Evolutionary conservation across 2,329 filamentous ascomycete genomes (phyloP), one percentile per base, ranked within the genome.

Genomic region (Chaetothyriales sp.): DNA sequence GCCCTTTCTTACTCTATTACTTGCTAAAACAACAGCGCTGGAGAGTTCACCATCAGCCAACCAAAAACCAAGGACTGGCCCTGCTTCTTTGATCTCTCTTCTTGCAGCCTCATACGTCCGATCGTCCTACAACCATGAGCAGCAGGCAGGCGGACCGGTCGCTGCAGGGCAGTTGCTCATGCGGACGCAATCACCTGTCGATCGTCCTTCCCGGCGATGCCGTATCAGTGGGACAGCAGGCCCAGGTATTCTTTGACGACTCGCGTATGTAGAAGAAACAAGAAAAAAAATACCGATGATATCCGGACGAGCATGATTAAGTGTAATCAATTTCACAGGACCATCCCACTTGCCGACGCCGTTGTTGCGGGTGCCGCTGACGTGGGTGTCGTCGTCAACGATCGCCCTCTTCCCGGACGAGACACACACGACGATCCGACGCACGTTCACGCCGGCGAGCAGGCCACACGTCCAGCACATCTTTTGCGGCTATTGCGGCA

Each of bases 401-500:
- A 76, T 80, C 58, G 78, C 87, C 46, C 83, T 81, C 64, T 88
- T 83, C 64, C 77, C 83, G 2, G 86, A 94, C 66, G 89, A 95
- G 69, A 79, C 80, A 15, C 76, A 79, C 64, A 60, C 72, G 49
- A 71, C 72, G 48, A 88, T 88, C 63, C 79, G 78, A 51, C 77
- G 81, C 43, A 73, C 76, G 46, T 88, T 85, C 65, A 78, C 78
- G 8, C 76, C 81, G 19, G 72, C 72, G 2, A 68, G 72, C 58
- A 75, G 77, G 49, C 73, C 74, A 48, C 69, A 76, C 59, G 73
- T 78, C 1, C 80, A 83, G 63, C 80, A 86, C 47, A 78, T 87
- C 58, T 95, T 95, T 67, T 95, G 89, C 68, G 89, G 89, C 20
- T 93, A 84, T 70, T 95, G 89, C 65, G 89, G 89, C 49, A 94